Conservation (phyloP, 345 rosid genomes). For the Kernera saxatilis region DNA sequence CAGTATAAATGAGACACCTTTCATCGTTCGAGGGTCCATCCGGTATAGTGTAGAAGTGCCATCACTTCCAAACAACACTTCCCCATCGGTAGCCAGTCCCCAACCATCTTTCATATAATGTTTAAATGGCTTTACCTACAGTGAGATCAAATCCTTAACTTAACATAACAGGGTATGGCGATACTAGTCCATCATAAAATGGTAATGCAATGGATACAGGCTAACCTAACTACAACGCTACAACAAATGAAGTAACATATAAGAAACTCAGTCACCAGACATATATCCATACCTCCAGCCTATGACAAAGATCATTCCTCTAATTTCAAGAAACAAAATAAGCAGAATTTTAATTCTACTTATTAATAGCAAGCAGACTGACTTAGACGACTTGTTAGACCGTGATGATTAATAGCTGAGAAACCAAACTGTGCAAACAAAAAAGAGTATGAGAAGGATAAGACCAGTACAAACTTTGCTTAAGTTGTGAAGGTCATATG, state of each 20-base stretch:
- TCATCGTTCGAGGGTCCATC: conserved; percentile 61
- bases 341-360: not conserved
- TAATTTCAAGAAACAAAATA: not conserved
- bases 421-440: not conserved
- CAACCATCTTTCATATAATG: conserved; percentile 95
- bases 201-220: not conserved
- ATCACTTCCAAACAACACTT: conserved; percentile 78
- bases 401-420: not conserved
- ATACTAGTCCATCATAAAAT: not conserved
- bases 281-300: not conserved
- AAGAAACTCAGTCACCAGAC: not conserved
- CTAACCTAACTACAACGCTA: not conserved
- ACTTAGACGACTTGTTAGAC: not conserved
- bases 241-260: not conserved
- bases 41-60: conserved; percentile 80
- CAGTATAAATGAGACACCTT: conserved; percentile 42
- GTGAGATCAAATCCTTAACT: not conserved
- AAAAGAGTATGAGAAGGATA: conserved; percentile 7
- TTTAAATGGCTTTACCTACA: conserved; percentile 60
- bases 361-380: not conserved
- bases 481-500: conserved; percentile 65
- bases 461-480: conserved; percentile 61
- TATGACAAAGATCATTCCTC: not conserved
- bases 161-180: not conserved
- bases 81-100: conserved; percentile 94